Percentiles rank a stretch among this genome's conserved stretches.
phyloP scores from a whole-genome alignment of 108 stramenopile genomes.

The Fragilaria crotonensis region DNA sequence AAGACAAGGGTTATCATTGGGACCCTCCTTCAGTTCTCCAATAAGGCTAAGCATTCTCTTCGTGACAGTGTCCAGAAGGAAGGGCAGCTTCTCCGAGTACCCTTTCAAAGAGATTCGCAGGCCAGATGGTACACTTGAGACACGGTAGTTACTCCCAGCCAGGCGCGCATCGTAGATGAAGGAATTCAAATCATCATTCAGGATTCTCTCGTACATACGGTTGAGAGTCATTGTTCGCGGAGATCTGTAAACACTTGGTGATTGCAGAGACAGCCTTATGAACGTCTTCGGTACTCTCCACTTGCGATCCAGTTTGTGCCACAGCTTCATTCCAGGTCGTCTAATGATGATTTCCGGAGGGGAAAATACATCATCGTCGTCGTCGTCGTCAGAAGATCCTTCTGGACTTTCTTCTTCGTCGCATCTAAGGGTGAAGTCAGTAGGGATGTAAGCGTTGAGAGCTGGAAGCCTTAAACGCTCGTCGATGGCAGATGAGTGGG shows the following conservation, averaged over 20 bases:
- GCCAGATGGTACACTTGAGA: constrained; percentile 54
- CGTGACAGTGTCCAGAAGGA: constrained; percentile 71
- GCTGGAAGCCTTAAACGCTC: constrained; percentile 56
- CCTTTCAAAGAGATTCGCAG: constrained; percentile 65
- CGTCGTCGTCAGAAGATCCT: constrained; percentile 24
- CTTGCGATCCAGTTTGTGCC: constrained; percentile 79
- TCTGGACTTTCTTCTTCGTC: constrained; percentile 30
- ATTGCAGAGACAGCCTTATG: constrained; percentile 52
- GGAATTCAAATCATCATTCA: constrained; percentile 80
- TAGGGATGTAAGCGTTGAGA: constrained; percentile 73
- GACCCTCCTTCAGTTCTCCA: constrained; percentile 73
- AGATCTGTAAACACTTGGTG: constrained; percentile 65
- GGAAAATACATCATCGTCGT: constrained; percentile 15
- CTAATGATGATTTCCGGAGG: constrained; percentile 50
- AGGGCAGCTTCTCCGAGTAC: constrained; percentile 77
- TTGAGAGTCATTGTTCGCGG: constrained; percentile 76
- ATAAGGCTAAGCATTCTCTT: constrained; percentile 67
- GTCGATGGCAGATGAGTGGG: constrained; percentile 39
- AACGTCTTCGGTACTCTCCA: constrained; percentile 76
- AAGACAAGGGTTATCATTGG: constrained; percentile 52
- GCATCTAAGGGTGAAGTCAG: constrained; percentile 72
- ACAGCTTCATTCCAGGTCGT: constrained; percentile 50
- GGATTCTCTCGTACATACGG: constrained; percentile 68
- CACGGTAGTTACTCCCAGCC: constrained; percentile 75
- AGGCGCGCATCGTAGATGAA: constrained; percentile 84